Evolutionary conservation across 192 early-diverging fungal species (phyloP).

Genomic region (Entomortierella beljakovae): DNA sequence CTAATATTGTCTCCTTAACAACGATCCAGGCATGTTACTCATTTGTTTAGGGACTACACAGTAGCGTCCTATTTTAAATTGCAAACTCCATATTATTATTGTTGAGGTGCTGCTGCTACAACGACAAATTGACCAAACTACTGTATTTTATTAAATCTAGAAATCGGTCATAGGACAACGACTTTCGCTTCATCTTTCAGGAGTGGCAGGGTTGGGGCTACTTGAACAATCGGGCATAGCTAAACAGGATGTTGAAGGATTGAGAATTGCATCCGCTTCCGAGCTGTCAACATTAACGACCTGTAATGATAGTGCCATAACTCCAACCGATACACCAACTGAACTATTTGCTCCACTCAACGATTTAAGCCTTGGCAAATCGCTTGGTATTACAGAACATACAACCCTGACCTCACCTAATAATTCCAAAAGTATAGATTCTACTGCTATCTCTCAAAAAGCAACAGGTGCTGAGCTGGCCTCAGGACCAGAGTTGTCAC

Average conservation of each 20-base stretch:
- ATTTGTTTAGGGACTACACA: too few species aligned
- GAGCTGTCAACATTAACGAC: not conserved
- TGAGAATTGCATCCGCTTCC: constrained; percentile 8
- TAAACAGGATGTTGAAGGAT: constrained; percentile 19
- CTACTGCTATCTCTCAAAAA: constrained; percentile 9
- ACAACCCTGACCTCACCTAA: constrained; percentile 1
- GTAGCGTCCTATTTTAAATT: too few species aligned
- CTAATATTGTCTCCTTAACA: constrained; percentile 75
- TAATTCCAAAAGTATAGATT: constrained; percentile 3
- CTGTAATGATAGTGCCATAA: not conserved
- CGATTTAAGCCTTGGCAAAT: not conserved
- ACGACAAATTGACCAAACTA: too few species aligned
- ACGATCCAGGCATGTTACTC: constrained; percentile 69
- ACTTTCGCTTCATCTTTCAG: constrained; percentile 66
- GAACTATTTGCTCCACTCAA: not conserved
- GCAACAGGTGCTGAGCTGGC: constrained; percentile 1
- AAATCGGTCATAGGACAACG: constrained; percentile 84
- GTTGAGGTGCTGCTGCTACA: too few species aligned
- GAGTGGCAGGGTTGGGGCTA: not conserved
- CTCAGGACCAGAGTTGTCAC: constrained; percentile 19
- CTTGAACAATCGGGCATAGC: constrained; percentile 10
- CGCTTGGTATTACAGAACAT: not conserved
- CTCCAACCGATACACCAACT: constrained; percentile 13
- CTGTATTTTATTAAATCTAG: too few species aligned
- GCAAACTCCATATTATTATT: too few species aligned